Base-by-base conservation (phyloP, 306 rosid species). In the Lablab purpureus region DNA sequence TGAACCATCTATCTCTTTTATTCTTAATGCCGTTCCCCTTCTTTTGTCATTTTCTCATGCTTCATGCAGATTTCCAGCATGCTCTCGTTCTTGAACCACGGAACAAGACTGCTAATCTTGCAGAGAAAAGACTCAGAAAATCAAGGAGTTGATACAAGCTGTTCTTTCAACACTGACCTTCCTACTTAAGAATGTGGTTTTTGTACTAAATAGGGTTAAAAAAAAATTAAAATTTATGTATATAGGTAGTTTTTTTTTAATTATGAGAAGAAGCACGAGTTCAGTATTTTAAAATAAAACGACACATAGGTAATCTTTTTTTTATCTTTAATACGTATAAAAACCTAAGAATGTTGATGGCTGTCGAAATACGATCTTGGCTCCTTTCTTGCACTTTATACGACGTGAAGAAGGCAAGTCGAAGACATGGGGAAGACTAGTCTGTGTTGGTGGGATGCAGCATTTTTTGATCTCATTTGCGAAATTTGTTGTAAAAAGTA, bases 31-130 rank as follows among this genome's bases (percentile, higher is more conserved):
- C 59, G 49, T 32, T 75, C 62, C 73, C 55, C 66, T 65, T 69
- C 46, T 59, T 54, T 13, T 73, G 25, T 47, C 73, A 67, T 69
- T 75, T 63, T 50, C 67, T 69, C 64, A 51, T 63, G 63, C 30
- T 32, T 40, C 10, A 56, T 83, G 87, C 89, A 93, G 98, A 93
- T 89, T 93, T 91, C 88, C 88, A 81, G 91, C 91, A 89, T 69
- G 98, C 98, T 67, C 86, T 74, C 60, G 90, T 93, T 71, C 98
- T 93, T 67, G 98, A 93, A 83, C 97, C 98, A 0, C 91, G 80
- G 83, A 93, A 93, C 82, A 93, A 91, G 84, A 81, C 77, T 47
- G 98, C 97, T 1, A 85, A 66, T 67, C 56, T 52, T 66, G 97
- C 94, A 47, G 93, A 89, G 78, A 84, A 76, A 78, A 87, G 98